Evolutionary conservation across 2,329 filamentous ascomycete species (phyloP).

Genomic region (Sporothrix pallida): DNA sequence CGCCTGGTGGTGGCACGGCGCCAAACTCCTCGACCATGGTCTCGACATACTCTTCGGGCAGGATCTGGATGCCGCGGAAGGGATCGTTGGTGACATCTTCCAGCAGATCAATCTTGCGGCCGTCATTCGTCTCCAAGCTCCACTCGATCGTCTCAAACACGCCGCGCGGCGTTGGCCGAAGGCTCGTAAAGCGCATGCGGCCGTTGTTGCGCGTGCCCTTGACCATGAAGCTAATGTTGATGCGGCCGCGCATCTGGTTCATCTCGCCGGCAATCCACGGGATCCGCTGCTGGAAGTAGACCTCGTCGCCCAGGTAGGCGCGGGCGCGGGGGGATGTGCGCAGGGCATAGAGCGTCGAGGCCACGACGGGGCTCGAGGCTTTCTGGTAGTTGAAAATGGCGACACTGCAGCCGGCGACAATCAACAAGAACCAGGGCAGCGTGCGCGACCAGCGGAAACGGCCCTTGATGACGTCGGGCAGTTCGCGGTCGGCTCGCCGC

Average conservation of each 20-base stretch:
- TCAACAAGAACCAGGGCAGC: slow-evolving; percentile 77
- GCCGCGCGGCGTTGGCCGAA: slow-evolving; percentile 64
- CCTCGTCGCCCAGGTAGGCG: slow-evolving; percentile 81
- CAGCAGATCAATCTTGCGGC: slow-evolving; percentile 71
- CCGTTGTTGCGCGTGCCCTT: slow-evolving; percentile 75
- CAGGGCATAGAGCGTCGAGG: slow-evolving; percentile 87
- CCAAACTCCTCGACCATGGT: slow-evolving; percentile 46
- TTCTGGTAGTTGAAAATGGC: slow-evolving; percentile 99
- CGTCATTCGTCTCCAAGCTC: slow-evolving; percentile 74
- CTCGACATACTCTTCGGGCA: slow-evolving; percentile 40
- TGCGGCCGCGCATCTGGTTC: slow-evolving; percentile 90
- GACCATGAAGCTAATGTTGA: slow-evolving; percentile 86
- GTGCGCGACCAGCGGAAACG: slow-evolving; percentile 71
- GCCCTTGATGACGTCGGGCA: slow-evolving; percentile 58
- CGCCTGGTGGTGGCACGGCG: slow-evolving; percentile 29
- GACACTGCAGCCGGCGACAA: slow-evolving; percentile 73
- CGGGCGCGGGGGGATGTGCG: slow-evolving; percentile 78
- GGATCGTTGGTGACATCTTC: slow-evolving; percentile 55
- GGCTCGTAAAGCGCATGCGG: slow-evolving; percentile 80
- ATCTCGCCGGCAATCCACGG: slow-evolving; percentile 87
- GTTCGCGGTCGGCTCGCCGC: slow-evolving; percentile 67
- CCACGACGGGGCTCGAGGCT: slow-evolving; percentile 82
- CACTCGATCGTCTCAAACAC: slow-evolving; percentile 89
- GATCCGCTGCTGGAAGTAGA: slow-evolving; percentile 78
- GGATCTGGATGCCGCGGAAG: slow-evolving; percentile 38